These are phyloP conservation scores for Cyberlindnera nakhonratchasimensis DNA, from an alignment of 805 yeast species.

Conservation along the genomic window DNA sequence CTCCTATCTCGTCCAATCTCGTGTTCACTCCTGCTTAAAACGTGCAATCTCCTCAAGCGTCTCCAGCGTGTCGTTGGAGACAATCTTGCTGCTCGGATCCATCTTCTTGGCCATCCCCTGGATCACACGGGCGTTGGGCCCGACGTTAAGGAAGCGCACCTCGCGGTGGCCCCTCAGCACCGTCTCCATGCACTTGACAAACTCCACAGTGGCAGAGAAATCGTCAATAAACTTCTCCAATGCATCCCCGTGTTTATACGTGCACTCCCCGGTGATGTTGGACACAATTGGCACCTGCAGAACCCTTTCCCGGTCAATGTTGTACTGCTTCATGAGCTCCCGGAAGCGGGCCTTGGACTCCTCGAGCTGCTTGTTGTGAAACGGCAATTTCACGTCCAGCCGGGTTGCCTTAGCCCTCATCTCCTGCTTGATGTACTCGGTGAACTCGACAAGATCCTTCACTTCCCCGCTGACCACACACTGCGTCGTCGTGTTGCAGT, in stretches of 20 bases:
- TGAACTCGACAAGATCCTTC: constrained; percentile 14
- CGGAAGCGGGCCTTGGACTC: constrained; percentile 31
- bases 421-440: constrained; percentile 19
- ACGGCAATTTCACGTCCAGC: constrained; percentile 42
- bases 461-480: constrained; percentile 40
- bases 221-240: constrained; percentile 35
- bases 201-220: constrained; percentile 44
- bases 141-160: constrained; percentile 20
- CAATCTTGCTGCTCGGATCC: constrained; percentile 10
- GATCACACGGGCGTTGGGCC: constrained; percentile 26
- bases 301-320: constrained; percentile 11
- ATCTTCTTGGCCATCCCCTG: constrained; percentile 18
- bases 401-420: constrained; percentile 28
- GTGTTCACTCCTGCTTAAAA: neutral
- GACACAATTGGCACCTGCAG: constrained; percentile 36
- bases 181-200: constrained; percentile 35
- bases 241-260: constrained; percentile 26
- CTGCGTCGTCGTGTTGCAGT: constrained; percentile 38
- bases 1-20: too few species aligned
- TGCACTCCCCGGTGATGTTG: constrained; percentile 34
- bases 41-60: constrained; percentile 9
- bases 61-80: constrained; percentile 9
- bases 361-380: constrained; percentile 38
- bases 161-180: constrained; percentile 3
- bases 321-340: constrained; percentile 13